These are phyloP conservation scores for Candida fluviatilis DNA, from an alignment of 805 yeast species.

Conservation along the genomic window DNA sequence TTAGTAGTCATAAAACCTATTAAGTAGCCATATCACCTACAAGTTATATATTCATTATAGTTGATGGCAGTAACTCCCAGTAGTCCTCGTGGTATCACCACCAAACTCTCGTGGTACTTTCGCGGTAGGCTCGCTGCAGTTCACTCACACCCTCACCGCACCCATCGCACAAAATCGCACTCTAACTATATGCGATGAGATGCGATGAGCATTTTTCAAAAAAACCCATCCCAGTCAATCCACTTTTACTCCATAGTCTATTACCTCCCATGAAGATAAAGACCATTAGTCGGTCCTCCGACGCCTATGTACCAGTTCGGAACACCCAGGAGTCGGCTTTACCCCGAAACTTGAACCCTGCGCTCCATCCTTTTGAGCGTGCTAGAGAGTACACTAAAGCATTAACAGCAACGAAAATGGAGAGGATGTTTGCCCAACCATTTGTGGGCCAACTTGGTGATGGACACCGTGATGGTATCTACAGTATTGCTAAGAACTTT, in stretches of 20 bases:
- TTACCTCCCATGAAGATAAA: slow-evolving; percentile 91
- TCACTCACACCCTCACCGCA: no score
- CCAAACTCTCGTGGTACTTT: no score
- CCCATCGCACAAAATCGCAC: background rate
- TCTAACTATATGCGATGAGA: background rate
- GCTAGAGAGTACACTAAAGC: slow-evolving; percentile 97
- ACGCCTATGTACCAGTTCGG: slow-evolving; percentile 86
- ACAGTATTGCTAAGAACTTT: slow-evolving; percentile 78
- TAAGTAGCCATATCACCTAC: no score
- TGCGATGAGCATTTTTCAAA: slow-evolving; percentile 1
- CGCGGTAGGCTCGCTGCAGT: no score
- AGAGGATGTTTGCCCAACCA: slow-evolving; percentile 96
- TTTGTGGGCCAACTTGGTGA: slow-evolving; percentile 91
- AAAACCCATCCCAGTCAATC: no score
- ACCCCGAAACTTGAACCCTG: slow-evolving; percentile 89
- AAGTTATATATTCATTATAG: no score
- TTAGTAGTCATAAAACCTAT: no score
- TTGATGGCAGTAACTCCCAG: no score
- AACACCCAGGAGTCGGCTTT: slow-evolving; percentile 83
- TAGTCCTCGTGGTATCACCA: no score
- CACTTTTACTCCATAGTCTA: no score
- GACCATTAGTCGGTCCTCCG: slow-evolving; percentile 85
- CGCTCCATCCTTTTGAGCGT: slow-evolving; percentile 93
- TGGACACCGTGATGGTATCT: slow-evolving; percentile 95
- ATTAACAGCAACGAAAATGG: slow-evolving; percentile 89